These are phyloP conservation scores for Psidium friedrichsthalianum DNA, from an alignment of 345 rosid species.

Conservation along the genomic window DNA sequence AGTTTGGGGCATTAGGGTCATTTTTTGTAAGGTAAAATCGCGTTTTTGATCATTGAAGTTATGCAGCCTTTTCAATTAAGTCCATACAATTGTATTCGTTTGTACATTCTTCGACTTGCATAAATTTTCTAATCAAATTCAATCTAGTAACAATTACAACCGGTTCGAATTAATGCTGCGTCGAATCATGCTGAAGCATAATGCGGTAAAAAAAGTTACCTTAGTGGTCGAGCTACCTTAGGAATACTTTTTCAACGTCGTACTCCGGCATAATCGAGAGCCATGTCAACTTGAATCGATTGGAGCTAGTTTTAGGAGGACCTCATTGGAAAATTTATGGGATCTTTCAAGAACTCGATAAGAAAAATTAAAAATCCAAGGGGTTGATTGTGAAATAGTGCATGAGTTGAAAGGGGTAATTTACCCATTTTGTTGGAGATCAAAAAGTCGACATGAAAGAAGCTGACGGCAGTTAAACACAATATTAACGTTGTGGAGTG, in stretches of 20 bases:
- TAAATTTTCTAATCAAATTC: neutral
- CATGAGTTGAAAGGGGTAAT: neutral
- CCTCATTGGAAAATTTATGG: neutral
- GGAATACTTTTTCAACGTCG: neutral
- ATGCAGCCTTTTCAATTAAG: rapidly evolving
- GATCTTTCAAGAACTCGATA: neutral
- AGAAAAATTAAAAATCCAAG: neutral
- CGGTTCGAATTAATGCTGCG: rapidly evolving
- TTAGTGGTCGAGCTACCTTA: neutral
- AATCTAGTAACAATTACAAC: rapidly evolving
- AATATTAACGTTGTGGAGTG: neutral
- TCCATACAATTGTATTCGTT: neutral
- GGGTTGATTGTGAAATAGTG: neutral
- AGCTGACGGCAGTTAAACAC: neutral
- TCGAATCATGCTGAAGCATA: rapidly evolving
- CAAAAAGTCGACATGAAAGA: neutral
- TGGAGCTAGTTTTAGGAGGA: neutral
- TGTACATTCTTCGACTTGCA: rapidly evolving
- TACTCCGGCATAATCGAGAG: rapidly evolving
- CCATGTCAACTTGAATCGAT: neutral
- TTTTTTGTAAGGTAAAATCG: neutral
- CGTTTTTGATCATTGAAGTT: neutral
- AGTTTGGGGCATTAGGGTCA: neutral
- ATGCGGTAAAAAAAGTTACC: neutral
- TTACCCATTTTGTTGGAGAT: neutral